Conservation (phyloP, 805 yeast species). For the Teunomyces lycoperdinae region DNA sequence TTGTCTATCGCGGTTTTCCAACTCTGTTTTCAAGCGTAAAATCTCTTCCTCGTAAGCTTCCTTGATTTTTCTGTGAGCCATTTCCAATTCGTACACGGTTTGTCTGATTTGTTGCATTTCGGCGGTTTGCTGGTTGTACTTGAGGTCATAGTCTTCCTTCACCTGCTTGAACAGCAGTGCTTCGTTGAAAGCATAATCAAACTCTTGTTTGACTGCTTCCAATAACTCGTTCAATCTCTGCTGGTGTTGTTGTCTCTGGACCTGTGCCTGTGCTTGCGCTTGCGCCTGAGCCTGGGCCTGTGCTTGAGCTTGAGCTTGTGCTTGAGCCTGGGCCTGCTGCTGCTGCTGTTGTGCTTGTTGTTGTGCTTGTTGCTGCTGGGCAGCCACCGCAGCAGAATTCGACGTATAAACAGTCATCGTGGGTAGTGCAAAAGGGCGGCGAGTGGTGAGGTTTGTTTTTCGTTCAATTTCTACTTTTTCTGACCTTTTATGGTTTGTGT, state of each 20-base stretch:
- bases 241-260: constrained; percentile 41
- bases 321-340: constrained; percentile 8
- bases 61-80: constrained; percentile 91
- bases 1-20: constrained; percentile 75
- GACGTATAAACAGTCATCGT: constrained; percentile 35
- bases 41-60: constrained; percentile 96
- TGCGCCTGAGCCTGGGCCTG: constrained; percentile 17
- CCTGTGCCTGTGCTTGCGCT: constrained; percentile 28
- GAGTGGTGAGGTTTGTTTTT: background rate
- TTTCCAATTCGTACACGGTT: constrained; percentile 89
- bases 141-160: constrained; percentile 88
- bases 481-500: background rate
- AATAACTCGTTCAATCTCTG: constrained; percentile 69
- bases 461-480: background rate
- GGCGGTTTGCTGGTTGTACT: constrained; percentile 84
- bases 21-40: constrained; percentile 75
- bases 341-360: constrained; percentile 25
- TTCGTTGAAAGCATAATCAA: constrained; percentile 78
- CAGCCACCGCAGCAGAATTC: constrained; percentile 29
- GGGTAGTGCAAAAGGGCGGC: background rate
- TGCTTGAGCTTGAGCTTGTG: constrained; percentile 8
- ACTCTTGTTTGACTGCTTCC: constrained; percentile 91
- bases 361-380: constrained; percentile 24
- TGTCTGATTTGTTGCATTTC: constrained; percentile 94
- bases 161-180: constrained; percentile 83